Conservation (phyloP, 2,329 filamentous ascomycete genomes). For the Cercospora sp. region DNA sequence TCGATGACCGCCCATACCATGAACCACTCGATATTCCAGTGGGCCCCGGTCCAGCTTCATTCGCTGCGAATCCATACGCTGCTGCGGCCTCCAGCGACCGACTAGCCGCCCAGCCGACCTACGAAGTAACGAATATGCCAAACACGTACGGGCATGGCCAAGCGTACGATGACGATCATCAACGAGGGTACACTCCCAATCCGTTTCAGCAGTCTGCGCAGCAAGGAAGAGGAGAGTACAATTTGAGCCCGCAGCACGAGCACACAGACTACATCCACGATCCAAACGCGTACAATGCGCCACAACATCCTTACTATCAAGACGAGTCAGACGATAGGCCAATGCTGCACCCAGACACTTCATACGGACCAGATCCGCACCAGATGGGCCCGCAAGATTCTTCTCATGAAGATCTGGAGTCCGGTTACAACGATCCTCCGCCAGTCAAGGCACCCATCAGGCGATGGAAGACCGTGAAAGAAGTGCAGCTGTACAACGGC, state of each 20-base stretch:
- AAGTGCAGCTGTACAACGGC: slow-evolving; percentile 89
- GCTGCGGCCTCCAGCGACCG: slow-evolving; percentile 63
- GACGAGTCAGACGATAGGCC: slow-evolving; percentile 70
- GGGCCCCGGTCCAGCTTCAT: slow-evolving; percentile 52
- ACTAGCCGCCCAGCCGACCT: slow-evolving; percentile 80
- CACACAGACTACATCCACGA: slow-evolving; percentile 78
- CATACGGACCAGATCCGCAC: slow-evolving; percentile 63
- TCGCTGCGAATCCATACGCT: slow-evolving; percentile 34
- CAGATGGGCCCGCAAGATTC: slow-evolving; percentile 43
- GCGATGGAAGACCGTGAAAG: slow-evolving; percentile 97
- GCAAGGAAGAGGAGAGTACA: slow-evolving; percentile 57
- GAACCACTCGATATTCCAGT: slow-evolving; percentile 69
- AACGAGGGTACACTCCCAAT: slow-evolving; percentile 47
- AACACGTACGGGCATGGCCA: slow-evolving; percentile 65
- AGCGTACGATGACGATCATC: slow-evolving; percentile 56
- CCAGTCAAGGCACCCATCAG: slow-evolving; percentile 65
- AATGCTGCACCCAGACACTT: slow-evolving; percentile 67
- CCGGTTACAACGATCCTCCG: slow-evolving; percentile 45
- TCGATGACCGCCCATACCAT: slow-evolving; percentile 74
- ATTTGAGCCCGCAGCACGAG: slow-evolving; percentile 74
- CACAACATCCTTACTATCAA: slow-evolving; percentile 58
- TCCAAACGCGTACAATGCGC: slow-evolving; percentile 42
- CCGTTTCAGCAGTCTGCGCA: slow-evolving; percentile 45
- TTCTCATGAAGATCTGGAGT: slow-evolving; percentile 41
- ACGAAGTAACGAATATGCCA: slow-evolving; percentile 69